A percentile compares a stretch with the other conserved stretches of the same genome.
Evolutionary conservation across 75 land plant genomes (phyloP).

Genomic region (Pinus albicaulis): DNA sequence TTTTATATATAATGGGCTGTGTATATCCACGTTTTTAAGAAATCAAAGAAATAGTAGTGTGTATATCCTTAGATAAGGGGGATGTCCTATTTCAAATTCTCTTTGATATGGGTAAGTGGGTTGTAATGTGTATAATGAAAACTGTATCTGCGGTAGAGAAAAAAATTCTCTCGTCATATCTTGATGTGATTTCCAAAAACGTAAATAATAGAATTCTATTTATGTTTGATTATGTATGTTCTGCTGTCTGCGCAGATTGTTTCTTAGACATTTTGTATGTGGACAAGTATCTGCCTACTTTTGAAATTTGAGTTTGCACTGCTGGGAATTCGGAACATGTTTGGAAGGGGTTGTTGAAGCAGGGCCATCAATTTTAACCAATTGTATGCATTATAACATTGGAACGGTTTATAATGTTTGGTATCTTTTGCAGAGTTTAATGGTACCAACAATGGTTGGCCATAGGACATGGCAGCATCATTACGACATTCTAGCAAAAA

Average conservation of each 20-base stretch:
- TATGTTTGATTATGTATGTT: slow-evolving; percentile 37
- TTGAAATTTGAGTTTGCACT: slow-evolving; percentile 85
- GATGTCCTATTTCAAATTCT: not conserved
- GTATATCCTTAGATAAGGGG: not conserved
- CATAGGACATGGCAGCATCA: slow-evolving; percentile 96
- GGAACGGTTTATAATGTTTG: slow-evolving; percentile 80
- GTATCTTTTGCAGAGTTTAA: slow-evolving; percentile 90
- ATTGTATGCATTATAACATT: slow-evolving; percentile 74
- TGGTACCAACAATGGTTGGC: slow-evolving; percentile 95
- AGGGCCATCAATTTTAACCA: slow-evolving; percentile 73
- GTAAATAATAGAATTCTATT: not conserved
- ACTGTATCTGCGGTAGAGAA: not conserved
- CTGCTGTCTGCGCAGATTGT: slow-evolving; percentile 77
- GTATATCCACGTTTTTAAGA: not conserved
- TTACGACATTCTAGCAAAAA: slow-evolving; percentile 92
- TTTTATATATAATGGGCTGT: not conserved
- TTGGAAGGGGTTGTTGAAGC: slow-evolving; percentile 95
- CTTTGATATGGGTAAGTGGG: not conserved
- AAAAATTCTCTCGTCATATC: not conserved
- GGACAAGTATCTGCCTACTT: slow-evolving; percentile 88
- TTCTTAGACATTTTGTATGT: slow-evolving; percentile 93
- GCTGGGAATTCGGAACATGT: slow-evolving; percentile 86
- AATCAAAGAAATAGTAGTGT: not conserved
- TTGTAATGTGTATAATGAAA: not conserved
- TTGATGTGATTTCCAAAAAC: not conserved